phyloP scores from a whole-genome alignment of 75 land plant genomes.

The Pseudotsuga menziesii region DNA sequence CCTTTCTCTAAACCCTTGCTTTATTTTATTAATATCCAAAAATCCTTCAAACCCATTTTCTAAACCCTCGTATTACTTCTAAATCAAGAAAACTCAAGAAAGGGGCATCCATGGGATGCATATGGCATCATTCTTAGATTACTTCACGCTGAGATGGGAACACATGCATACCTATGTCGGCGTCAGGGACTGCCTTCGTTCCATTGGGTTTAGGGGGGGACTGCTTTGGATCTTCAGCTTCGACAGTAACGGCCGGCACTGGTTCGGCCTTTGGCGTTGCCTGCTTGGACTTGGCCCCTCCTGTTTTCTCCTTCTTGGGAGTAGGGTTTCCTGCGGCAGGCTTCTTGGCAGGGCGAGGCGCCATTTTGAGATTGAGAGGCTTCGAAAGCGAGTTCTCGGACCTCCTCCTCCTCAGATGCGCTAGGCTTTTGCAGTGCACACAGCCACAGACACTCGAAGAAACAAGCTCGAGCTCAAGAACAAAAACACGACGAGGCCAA shows the following conservation, averaged over 20 bases:
- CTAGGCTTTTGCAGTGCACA: too few relatives aligned
- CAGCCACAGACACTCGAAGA: too few relatives aligned
- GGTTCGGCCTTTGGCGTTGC: not conserved
- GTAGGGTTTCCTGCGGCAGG: not conserved
- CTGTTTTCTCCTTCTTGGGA: not conserved
- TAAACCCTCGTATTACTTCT: not conserved
- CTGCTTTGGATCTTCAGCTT: not conserved
- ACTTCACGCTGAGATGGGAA: not conserved
- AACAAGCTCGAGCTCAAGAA: too few relatives aligned
- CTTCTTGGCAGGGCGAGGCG: slow-evolving; percentile 5
- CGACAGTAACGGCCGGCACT: not conserved
- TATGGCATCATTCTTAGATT: not conserved
- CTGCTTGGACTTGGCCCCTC: not conserved
- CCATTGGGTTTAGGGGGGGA: not conserved
- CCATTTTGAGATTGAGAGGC: not conserved
- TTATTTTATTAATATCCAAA: too few relatives aligned
- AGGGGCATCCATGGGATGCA: not conserved
- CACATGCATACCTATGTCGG: not conserved
- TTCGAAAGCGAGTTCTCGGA: too few relatives aligned
- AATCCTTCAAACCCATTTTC: too few relatives aligned
- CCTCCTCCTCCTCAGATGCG: too few relatives aligned
- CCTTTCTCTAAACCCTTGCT: too few relatives aligned
- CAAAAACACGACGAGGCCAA: too few relatives aligned
- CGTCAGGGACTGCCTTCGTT: not conserved
- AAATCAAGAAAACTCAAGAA: not conserved